Evolutionary conservation across 2,329 filamentous ascomycete genomes (phyloP).

Genomic region (Paramyrothecium sp.): DNA sequence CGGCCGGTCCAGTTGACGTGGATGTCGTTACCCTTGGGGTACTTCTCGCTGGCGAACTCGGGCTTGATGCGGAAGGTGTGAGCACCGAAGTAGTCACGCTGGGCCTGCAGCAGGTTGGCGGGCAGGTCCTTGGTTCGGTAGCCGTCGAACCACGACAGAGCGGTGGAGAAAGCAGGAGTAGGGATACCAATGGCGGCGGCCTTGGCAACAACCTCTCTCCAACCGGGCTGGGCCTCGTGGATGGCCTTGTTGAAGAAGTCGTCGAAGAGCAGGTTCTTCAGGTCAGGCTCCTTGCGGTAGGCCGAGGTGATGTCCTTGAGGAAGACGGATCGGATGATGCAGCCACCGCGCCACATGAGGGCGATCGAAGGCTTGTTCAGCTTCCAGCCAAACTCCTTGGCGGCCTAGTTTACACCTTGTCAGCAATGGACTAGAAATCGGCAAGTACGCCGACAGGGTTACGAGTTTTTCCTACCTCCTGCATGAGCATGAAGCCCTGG

Average conservation of each 20-base stretch:
- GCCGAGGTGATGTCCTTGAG: slow-evolving; percentile 98
- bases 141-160: slow-evolving; percentile 97
- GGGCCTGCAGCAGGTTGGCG: slow-evolving; percentile 96
- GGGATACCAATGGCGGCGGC: slow-evolving; percentile 92
- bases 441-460: not conserved
- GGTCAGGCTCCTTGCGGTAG: slow-evolving; percentile 89
- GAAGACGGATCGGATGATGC: slow-evolving; percentile 99
- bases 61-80: slow-evolving; percentile 90
- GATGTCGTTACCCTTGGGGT: slow-evolving; percentile 82
- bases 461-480: slow-evolving; percentile 66
- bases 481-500: slow-evolving; percentile 99
- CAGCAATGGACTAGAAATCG: not conserved
- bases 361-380: slow-evolving; percentile 99
- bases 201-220: slow-evolving; percentile 90
- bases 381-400: slow-evolving; percentile 96
- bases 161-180: slow-evolving; percentile 93
- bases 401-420: slow-evolving; percentile 58
- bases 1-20: slow-evolving; percentile 99
- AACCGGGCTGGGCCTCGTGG: slow-evolving; percentile 89
- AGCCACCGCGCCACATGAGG: slow-evolving; percentile 99
- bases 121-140: slow-evolving; percentile 97
- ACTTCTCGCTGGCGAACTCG: slow-evolving; percentile 72
- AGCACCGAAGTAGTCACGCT: slow-evolving; percentile 99
- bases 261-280: slow-evolving; percentile 97
- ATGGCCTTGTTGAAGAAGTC: slow-evolving; percentile 99